Percentiles rank a stretch among this genome's conserved stretches.
Evolutionary conservation across 805 yeast genomes (phyloP).

Genomic region (Metschnikowia bowlesiae): DNA sequence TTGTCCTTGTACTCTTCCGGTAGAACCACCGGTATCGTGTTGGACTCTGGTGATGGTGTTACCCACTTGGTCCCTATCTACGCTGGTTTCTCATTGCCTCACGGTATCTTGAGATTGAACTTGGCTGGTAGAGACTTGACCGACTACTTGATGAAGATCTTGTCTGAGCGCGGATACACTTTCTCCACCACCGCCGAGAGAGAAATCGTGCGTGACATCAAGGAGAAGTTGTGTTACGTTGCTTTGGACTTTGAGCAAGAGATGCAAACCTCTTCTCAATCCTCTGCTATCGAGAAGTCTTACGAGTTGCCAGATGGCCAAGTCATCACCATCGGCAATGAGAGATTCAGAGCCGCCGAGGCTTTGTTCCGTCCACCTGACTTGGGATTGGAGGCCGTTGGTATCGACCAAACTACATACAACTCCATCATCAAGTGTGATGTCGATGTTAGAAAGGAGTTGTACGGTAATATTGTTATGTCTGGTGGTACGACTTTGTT

Average conservation of each 20-base stretch:
- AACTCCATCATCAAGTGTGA: slow-evolving; percentile 98
- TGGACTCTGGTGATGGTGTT: slow-evolving; percentile 99
- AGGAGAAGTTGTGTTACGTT: slow-evolving; percentile 98
- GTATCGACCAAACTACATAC: slow-evolving; percentile 97
- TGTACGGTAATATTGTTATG: slow-evolving; percentile 98
- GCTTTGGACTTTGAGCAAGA: slow-evolving; percentile 99
- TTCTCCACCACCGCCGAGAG: slow-evolving; percentile 99
- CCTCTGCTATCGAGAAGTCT: slow-evolving; percentile 96
- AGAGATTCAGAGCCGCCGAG: slow-evolving; percentile 99
- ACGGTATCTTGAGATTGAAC: slow-evolving; percentile 97
- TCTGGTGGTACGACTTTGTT: slow-evolving; percentile 99
- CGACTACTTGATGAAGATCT: slow-evolving; percentile 97
- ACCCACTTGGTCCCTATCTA: slow-evolving; percentile 99
- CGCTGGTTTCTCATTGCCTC: slow-evolving; percentile 99
- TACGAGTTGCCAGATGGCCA: slow-evolving; percentile 99
- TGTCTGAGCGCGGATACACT: slow-evolving; percentile 97
- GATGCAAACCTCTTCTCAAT: slow-evolving; percentile 98
- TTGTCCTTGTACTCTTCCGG: slow-evolving; percentile 98
- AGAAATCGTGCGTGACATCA: slow-evolving; percentile 91
- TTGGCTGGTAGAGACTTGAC: slow-evolving; percentile 99
- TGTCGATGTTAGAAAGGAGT: slow-evolving; percentile 97
- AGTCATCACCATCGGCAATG: slow-evolving; percentile 99
- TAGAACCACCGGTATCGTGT: slow-evolving; percentile 99
- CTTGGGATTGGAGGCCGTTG: slow-evolving; percentile 87
- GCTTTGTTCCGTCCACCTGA: slow-evolving; percentile 98